Conservation (phyloP, 1,139 yeast genomes). For the Candida buenavistaensis region DNA sequence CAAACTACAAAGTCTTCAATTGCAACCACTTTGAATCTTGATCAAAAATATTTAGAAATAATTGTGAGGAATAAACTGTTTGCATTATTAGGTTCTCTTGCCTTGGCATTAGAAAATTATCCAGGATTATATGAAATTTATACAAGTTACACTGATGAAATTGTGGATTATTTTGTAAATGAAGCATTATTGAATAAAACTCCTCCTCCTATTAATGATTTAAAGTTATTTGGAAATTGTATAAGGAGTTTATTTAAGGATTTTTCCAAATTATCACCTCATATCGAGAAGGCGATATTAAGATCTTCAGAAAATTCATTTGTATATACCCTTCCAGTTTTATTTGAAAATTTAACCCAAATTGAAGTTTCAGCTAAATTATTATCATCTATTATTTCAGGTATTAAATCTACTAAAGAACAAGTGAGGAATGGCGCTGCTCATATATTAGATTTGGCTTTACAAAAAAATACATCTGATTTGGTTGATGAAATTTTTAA, state of each 20-base stretch:
- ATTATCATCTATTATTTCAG: conserved; percentile 57
- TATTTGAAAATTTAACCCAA: conserved; percentile 29
- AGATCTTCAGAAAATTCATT: conserved; percentile 80
- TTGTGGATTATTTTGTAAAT: conserved; percentile 22
- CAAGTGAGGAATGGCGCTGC: conserved; percentile 56
- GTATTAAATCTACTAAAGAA: conserved; percentile 73
- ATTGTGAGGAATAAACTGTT: conserved; percentile 15
- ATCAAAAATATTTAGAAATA: conserved; percentile 11
- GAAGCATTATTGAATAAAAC: conserved; percentile 48
- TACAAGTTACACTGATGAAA: conserved; percentile 21
- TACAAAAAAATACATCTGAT: conserved; percentile 17
- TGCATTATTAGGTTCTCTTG: conserved; percentile 40
- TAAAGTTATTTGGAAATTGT: conserved; percentile 37
- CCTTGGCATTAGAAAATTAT: conserved; percentile 32
- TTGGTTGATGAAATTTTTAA: conserved; percentile 56
- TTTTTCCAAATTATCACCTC: conserved; percentile 50
- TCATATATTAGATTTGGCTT: conserved; percentile 34
- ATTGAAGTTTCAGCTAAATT: conserved; percentile 45
- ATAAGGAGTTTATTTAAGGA: conserved; percentile 43
- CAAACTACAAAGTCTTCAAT: conserved; percentile 35
- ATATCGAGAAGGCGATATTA: conserved; percentile 72
- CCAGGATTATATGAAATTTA: conserved; percentile 37
- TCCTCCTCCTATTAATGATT: conserved; percentile 28
- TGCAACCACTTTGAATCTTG: conserved; percentile 13
- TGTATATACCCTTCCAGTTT: conserved; percentile 48